Evolutionary conservation across 768 basidiomycete genomes (phyloP).

Genomic region (Pulveroboletus ravenelii): DNA sequence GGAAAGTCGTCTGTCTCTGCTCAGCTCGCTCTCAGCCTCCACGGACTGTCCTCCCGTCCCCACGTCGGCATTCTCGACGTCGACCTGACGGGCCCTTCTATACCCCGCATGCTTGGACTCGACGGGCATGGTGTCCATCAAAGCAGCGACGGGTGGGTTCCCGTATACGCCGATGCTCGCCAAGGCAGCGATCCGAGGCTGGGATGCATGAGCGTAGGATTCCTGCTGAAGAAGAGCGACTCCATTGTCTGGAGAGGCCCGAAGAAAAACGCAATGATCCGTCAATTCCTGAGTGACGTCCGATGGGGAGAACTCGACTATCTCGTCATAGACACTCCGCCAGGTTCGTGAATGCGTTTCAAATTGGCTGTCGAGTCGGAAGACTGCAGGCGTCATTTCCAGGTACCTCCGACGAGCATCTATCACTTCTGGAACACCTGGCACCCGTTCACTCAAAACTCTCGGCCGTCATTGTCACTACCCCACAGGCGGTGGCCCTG

Average conservation of each 20-base stretch:
- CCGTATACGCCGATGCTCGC: conserved; percentile 80
- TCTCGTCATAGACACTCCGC: conserved; percentile 92
- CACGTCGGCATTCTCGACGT: conserved; percentile 90
- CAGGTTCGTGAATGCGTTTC: conserved; percentile 54
- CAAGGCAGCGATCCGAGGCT: conserved; percentile 59
- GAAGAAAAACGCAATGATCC: conserved; percentile 98
- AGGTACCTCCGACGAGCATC: conserved; percentile 99
- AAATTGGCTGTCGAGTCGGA: background rate
- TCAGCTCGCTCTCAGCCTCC: conserved; percentile 86
- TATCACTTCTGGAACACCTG: conserved; percentile 91
- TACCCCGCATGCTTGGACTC: conserved; percentile 91
- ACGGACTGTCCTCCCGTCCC: conserved; percentile 58
- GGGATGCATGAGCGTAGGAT: conserved; percentile 96
- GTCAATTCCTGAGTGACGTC: conserved; percentile 93
- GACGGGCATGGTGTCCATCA: conserved; percentile 88
- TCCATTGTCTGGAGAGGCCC: conserved; percentile 98
- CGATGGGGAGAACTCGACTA: conserved; percentile 93
- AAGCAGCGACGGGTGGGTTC: conserved; percentile 95
- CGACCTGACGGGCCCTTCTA: conserved; percentile 91
- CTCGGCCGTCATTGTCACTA: conserved; percentile 89
- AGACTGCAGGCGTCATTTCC: conserved; percentile 8
- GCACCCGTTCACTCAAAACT: conserved; percentile 75
- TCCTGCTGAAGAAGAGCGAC: conserved; percentile 86
- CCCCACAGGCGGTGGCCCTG: conserved; percentile 94
- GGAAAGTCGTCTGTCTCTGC: conserved; percentile 96